phyloP scores from a whole-genome alignment of 768 basidiomycete genomes.

The Sutorius australiensis region DNA sequence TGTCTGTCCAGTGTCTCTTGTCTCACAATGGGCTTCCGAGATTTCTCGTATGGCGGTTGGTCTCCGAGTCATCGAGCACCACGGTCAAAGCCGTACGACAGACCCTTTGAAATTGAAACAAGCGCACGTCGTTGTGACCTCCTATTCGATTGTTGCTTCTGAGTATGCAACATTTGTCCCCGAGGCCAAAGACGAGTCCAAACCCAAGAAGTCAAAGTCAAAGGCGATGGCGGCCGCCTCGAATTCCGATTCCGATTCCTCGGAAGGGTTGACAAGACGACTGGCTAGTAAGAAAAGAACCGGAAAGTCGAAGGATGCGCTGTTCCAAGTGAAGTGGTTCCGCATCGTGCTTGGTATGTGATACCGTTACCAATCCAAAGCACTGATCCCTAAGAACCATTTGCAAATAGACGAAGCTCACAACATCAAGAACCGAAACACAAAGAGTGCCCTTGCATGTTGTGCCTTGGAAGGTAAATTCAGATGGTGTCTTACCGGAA shows the following conservation, averaged over 20 bases:
- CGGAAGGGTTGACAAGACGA: slow-evolving; percentile 38
- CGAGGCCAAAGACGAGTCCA: slow-evolving; percentile 52
- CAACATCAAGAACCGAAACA: slow-evolving; percentile 85
- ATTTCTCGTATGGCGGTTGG: slow-evolving; percentile 65
- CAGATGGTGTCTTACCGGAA: slow-evolving; percentile 87
- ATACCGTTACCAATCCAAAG: background rate
- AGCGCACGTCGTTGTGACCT: slow-evolving; percentile 78
- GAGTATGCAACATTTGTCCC: slow-evolving; percentile 61
- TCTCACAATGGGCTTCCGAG: slow-evolving; percentile 90
- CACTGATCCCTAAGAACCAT: background rate
- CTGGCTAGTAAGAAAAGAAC: slow-evolving; percentile 41
- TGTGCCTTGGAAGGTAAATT: slow-evolving; percentile 73
- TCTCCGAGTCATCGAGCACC: slow-evolving; percentile 76
- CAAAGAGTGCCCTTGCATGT: slow-evolving; percentile 75
- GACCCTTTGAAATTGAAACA: slow-evolving; percentile 52
- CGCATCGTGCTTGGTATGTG: slow-evolving; percentile 76
- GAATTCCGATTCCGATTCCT: slow-evolving; percentile 34
- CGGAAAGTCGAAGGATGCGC: slow-evolving; percentile 51
- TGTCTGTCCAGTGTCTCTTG: slow-evolving; percentile 80
- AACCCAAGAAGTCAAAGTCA: slow-evolving; percentile 40
- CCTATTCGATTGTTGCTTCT: slow-evolving; percentile 79
- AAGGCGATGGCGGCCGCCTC: slow-evolving; percentile 27
- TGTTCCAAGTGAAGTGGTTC: slow-evolving; percentile 82
- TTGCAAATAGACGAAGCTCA: slow-evolving; percentile 78
- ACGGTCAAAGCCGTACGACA: slow-evolving; percentile 70